Conservation (phyloP, 257 asterid genomes). For the Solanum megistacrolobum region DNA sequence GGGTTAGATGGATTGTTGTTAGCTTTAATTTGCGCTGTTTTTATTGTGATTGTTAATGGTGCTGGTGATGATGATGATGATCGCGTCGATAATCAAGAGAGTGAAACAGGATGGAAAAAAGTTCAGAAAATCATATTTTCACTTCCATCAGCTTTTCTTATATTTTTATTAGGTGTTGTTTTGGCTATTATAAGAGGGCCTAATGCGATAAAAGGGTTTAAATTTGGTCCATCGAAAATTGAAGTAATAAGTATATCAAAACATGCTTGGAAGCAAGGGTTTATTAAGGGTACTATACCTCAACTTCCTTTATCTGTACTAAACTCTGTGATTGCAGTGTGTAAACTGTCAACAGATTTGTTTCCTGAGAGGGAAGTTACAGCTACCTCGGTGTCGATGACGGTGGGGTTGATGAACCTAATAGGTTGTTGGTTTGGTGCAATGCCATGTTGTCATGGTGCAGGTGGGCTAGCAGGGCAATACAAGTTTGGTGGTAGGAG, state of each 20-base stretch:
- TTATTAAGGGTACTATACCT: conserved; percentile 64
- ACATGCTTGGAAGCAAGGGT: conserved; percentile 70
- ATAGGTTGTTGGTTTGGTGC: conserved; percentile 83
- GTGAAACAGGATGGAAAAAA: neutral
- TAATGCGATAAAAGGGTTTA: conserved; percentile 30
- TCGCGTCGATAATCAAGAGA: conserved; percentile 3
- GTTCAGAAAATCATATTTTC: conserved; percentile 15
- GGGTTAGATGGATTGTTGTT: conserved; percentile 67
- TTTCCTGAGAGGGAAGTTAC: conserved; percentile 55
- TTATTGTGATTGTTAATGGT: conserved; percentile 48
- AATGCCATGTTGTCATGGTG: conserved; percentile 82
- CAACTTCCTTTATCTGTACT: conserved; percentile 62
- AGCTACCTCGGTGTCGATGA: conserved; percentile 54
- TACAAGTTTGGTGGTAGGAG: conserved; percentile 77
- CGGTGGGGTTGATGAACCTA: conserved; percentile 72
- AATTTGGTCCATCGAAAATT: conserved; percentile 56
- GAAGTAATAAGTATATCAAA: conserved; percentile 35
- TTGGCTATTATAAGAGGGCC: conserved; percentile 63
- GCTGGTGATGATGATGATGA: conserved; percentile 28
- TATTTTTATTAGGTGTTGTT: conserved; percentile 45
- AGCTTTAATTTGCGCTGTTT: conserved; percentile 48
- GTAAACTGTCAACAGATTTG: conserved; percentile 62
- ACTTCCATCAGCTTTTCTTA: conserved; percentile 56
- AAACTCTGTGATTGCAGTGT: conserved; percentile 76
- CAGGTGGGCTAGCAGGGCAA: conserved; percentile 84